Conservation (phyloP, 805 yeast genomes). For the Ogataea paradorogensis region DNA sequence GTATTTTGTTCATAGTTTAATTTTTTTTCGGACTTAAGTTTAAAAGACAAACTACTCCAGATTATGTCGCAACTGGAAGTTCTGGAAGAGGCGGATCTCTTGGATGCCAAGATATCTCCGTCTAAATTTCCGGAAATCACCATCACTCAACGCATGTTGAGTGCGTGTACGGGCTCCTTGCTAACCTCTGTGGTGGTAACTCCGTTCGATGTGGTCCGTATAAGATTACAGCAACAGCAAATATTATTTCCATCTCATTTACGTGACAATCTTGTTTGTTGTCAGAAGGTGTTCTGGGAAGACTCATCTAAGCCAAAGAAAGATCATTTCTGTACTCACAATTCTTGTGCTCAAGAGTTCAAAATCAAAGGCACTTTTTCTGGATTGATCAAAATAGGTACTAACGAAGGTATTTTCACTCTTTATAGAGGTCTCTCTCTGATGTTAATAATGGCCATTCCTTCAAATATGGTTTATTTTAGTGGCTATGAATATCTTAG, state of each 20-base stretch:
- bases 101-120: not conserved
- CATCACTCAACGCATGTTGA: conserved; percentile 62
- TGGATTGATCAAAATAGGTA: conserved; percentile 63
- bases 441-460: conserved; percentile 84
- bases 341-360: conserved; percentile 40
- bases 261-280: conserved; percentile 31
- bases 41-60: not conserved
- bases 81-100: conserved; percentile 1
- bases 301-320: conserved; percentile 11
- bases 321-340: conserved; percentile 36
- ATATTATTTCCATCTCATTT: conserved; percentile 42
- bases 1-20: not conserved
- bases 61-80: conserved; percentile 9
- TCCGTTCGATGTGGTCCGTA: conserved; percentile 78
- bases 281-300: conserved; percentile 38
- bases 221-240: conserved; percentile 76
- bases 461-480: conserved; percentile 90
- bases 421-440: conserved; percentile 88
- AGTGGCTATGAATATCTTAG: conserved; percentile 88
- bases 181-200: conserved; percentile 72
- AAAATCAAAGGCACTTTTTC: conserved; percentile 67
- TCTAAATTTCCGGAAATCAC: conserved; percentile 36
- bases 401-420: conserved; percentile 70
- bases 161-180: conserved; percentile 75
- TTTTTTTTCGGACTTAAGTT: conserved; percentile 8